These are phyloP conservation scores for Tanacetum coccineum DNA, from an alignment of 129 eudicot species.

Conservation along the genomic window DNA sequence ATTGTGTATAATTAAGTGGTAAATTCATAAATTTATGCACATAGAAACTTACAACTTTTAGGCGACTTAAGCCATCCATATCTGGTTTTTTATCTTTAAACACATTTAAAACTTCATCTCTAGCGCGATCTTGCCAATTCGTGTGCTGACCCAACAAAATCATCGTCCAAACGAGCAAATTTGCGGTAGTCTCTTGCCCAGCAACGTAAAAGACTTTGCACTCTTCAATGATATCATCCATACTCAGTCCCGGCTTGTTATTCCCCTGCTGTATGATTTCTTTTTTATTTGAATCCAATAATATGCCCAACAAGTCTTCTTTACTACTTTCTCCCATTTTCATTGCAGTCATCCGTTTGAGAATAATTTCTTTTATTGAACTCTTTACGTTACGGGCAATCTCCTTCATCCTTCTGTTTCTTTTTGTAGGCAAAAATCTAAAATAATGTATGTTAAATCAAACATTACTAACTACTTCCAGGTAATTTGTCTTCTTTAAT, in stretches of 20 bases:
- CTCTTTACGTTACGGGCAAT: slow-evolving; percentile 10
- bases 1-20: too few species aligned
- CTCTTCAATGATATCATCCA: slow-evolving; percentile 26
- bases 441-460: neutral
- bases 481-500: too few species aligned
- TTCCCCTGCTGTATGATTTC: slow-evolving; percentile 22
- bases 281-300: slow-evolving; percentile 23
- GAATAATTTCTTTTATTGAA: slow-evolving; percentile 14
- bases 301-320: slow-evolving; percentile 21
- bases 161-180: slow-evolving; percentile 22
- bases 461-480: neutral
- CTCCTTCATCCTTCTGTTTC: slow-evolving; percentile 17
- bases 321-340: neutral
- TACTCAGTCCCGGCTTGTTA: slow-evolving; percentile 1
- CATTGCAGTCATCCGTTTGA: slow-evolving; percentile 7
- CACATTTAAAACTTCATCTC: too few species aligned
- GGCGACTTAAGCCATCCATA: too few species aligned
- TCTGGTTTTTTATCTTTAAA: too few species aligned
- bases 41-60: slow-evolving; percentile 19
- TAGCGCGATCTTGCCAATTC: too few species aligned
- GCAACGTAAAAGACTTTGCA: slow-evolving; percentile 27
- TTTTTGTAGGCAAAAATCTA: slow-evolving; percentile 23
- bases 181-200: slow-evolving; percentile 28
- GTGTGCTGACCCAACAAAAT: slow-evolving; percentile 16
- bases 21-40: neutral